Base-by-base conservation (phyloP, 2,329 filamentous ascomycete genomes). In the Fusarium coffeatum region DNA sequence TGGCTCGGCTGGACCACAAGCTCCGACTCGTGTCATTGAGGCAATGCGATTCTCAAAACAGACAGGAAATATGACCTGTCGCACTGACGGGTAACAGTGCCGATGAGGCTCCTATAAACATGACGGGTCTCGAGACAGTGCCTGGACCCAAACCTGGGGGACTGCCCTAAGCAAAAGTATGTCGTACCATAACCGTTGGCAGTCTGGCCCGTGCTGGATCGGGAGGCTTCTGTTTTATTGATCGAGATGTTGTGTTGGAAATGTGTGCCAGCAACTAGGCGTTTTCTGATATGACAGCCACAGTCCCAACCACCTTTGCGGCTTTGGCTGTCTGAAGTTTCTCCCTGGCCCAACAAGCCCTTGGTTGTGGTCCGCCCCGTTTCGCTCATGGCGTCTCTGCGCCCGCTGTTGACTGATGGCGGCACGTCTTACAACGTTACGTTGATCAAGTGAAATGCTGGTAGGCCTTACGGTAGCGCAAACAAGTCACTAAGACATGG, bases 1-100 rank as follows among this genome's bases (percentile, higher is more conserved):
- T 51, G 18, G 20, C 49, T 51, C 49, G 49, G 49, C 32, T 48
- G 60, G 62, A 53, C 45, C 62, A 64, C 22, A 65, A 66, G 54
- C 41, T 65, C 61, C 41, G 62, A 41, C 13, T 15, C 20, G 25
- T 25, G 20, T 20, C 16, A 34, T 28, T 32, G 9, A 18, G 25
- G 32, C 34, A 43, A 66, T 41, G 16, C 27, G 12, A 22, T 40
- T 54, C 37, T 42, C n/a, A 54, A 41, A 57, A 6, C 32, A 61
- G 30, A 34, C 20, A 16, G 20, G 11, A 23, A 40, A 55, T 34
- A 43, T 66, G 53, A 59, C 30, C 6, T 48, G 34, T 55, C 54
- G 8, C 30, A 43, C 41, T 40, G 16, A n/a, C 32, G 43, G 49
- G 25, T 46, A 41, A n/a, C 15, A 37, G 50, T 45, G 40, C 57